phyloP scores from a whole-genome alignment of 495 filamentous ascomycete genomes.

The Hypoxylon fragiforme region DNA sequence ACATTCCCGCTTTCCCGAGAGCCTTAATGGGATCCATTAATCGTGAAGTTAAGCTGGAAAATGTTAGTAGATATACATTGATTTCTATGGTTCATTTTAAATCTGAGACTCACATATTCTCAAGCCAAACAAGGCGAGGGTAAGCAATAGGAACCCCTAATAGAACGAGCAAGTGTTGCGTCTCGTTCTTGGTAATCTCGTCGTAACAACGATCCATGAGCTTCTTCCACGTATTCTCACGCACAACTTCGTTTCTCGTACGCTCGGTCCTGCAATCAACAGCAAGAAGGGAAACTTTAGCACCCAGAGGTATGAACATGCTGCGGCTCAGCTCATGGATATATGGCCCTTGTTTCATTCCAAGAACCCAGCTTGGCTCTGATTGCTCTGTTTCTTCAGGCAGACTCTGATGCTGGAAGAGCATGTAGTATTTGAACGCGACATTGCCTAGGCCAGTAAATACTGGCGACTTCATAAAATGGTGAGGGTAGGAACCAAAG shows the following conservation, averaged over 20 bases:
- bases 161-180: slow-evolving; percentile 85
- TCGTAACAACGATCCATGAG: slow-evolving; percentile 80
- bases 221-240: slow-evolving; percentile 75
- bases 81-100: not conserved
- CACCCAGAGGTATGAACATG: slow-evolving; percentile 81
- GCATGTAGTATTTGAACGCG: slow-evolving; percentile 97
- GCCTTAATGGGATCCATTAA: slow-evolving; percentile 86
- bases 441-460: slow-evolving; percentile 87
- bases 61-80: slow-evolving; percentile 8
- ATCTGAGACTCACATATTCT: slow-evolving; percentile 60
- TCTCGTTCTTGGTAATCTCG: slow-evolving; percentile 81
- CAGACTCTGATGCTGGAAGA: slow-evolving; percentile 95
- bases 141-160: slow-evolving; percentile 90
- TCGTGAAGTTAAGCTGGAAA: slow-evolving; percentile 74
- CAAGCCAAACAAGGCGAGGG: slow-evolving; percentile 78
- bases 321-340: slow-evolving; percentile 84
- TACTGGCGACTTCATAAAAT: slow-evolving; percentile 89
- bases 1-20: slow-evolving; percentile 76
- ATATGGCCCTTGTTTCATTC: slow-evolving; percentile 80
- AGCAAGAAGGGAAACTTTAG: slow-evolving; percentile 77
- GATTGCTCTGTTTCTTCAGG: slow-evolving; percentile 73
- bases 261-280: slow-evolving; percentile 92
- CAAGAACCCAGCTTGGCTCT: slow-evolving; percentile 91
- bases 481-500: slow-evolving; percentile 87
- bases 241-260: slow-evolving; percentile 77